Evolutionary conservation across 768 basidiomycete genomes (phyloP).

Genomic region (Cystobasidium onofrii): DNA sequence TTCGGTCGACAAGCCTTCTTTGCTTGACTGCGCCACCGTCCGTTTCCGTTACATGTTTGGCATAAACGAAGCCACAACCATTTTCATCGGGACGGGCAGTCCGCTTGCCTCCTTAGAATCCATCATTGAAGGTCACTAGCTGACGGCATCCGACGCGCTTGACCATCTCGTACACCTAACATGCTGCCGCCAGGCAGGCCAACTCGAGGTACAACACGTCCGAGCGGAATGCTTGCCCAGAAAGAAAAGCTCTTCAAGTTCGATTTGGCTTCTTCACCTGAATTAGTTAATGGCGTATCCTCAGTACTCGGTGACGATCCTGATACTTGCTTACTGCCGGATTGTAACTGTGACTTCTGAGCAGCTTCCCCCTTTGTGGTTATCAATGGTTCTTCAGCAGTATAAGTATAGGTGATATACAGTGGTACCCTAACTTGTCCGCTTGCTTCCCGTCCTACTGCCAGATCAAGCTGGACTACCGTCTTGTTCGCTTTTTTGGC

Average conservation of each 20-base stretch:
- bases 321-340: background rate
- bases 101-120: background rate
- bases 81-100: background rate
- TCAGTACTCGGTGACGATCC: background rate
- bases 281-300: background rate
- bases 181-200: background rate
- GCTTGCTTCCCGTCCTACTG: conserved; percentile 67
- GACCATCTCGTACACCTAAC: background rate
- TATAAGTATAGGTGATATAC: conserved; percentile 87
- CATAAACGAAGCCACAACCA: no score
- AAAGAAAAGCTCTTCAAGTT: conserved; percentile 58
- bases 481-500: conserved; percentile 86
- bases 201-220: conserved; percentile 49
- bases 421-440: conserved; percentile 76
- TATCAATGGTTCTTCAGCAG: conserved; percentile 60
- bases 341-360: conserved; percentile 14
- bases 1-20: no score
- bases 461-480: conserved; percentile 77
- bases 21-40: background rate
- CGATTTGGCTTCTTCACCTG: background rate
- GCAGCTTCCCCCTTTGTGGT: conserved; percentile 42
- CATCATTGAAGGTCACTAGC: background rate
- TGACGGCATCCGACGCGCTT: conserved; percentile 1
- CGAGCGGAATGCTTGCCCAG: conserved; percentile 74
- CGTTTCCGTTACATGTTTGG: no score